Conservation (phyloP, 2,329 filamentous ascomycete species). For the Fusarium sp. region DNA sequence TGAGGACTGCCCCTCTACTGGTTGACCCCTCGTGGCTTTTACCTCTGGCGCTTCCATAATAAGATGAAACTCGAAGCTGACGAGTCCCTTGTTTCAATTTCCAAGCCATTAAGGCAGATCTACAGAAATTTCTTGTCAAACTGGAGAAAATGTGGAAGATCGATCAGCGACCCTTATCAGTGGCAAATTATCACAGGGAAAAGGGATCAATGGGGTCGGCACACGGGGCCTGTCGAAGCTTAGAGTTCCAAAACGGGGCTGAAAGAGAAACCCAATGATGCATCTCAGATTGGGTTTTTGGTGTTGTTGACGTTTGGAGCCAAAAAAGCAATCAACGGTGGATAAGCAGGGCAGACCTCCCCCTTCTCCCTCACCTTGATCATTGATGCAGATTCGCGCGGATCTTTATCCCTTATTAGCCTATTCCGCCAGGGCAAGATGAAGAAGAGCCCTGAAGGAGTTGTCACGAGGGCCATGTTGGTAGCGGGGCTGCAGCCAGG, state of each 20-base stretch:
- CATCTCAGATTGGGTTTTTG: slow-evolving; percentile 25
- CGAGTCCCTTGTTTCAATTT: slow-evolving; percentile 44
- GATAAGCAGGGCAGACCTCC: slow-evolving; percentile 24
- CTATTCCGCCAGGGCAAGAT: slow-evolving; percentile 31
- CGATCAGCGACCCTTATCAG: slow-evolving; percentile 30
- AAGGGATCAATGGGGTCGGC: slow-evolving; percentile 19
- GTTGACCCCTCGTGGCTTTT: slow-evolving; percentile 32
- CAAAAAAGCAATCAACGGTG: slow-evolving; percentile 21
- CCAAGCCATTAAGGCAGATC: slow-evolving; percentile 29
- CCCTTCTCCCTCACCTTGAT: slow-evolving; percentile 9
- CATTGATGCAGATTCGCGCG: slow-evolving; percentile 25
- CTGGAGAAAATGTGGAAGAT: slow-evolving; percentile 18
- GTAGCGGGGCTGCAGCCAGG: slow-evolving; percentile 39
- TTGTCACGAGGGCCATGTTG: slow-evolving; percentile 39
- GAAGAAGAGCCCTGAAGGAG: slow-evolving; percentile 30
- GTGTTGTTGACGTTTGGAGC: slow-evolving; percentile 32
- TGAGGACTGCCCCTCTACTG: slow-evolving; percentile 26
- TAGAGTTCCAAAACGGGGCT: slow-evolving; percentile 7
- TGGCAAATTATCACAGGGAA: slow-evolving; percentile 38
- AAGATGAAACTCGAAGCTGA: slow-evolving; percentile 37
- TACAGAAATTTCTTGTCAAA: slow-evolving; percentile 24
- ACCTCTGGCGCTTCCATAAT: slow-evolving; percentile 18
- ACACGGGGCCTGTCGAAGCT: slow-evolving; percentile 20
- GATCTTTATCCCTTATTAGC: slow-evolving; percentile 35
- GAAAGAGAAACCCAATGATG: slow-evolving; percentile 27